Percentiles rank a stretch among this genome's conserved stretches.
These are phyloP conservation scores for Mucor sp. DNA, from an alignment of 371 early-diverging fungal genomes.

Conservation along the genomic window DNA sequence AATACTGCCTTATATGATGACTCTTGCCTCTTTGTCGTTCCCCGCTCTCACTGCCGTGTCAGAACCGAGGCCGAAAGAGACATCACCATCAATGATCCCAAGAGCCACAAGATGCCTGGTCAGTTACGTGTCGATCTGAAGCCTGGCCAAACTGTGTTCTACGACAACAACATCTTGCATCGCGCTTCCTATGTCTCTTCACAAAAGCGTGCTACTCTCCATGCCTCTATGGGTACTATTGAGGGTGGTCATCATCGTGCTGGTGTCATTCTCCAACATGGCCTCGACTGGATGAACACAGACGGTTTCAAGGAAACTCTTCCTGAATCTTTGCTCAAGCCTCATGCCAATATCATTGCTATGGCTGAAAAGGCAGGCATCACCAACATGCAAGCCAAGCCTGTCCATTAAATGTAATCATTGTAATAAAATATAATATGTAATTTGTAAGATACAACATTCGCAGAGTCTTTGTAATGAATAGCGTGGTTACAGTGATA, in stretches of 20 bases:
- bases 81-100: slow-evolving; percentile 53
- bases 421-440: neutral
- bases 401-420: slow-evolving; percentile 30
- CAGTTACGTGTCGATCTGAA: slow-evolving; percentile 42
- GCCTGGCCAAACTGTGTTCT: slow-evolving; percentile 62
- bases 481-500: no score
- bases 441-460: no score
- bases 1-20: slow-evolving; percentile 61
- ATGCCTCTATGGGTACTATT: slow-evolving; percentile 61
- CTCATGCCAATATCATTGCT: slow-evolving; percentile 41
- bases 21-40: slow-evolving; percentile 52
- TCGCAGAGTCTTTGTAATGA: no score
- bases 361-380: slow-evolving; percentile 44
- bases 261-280: slow-evolving; percentile 56
- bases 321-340: slow-evolving; percentile 37
- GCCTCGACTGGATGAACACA: slow-evolving; percentile 53
- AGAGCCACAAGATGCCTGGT: slow-evolving; percentile 53
- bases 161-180: slow-evolving; percentile 60
- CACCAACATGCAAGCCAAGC: slow-evolving; percentile 30
- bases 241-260: slow-evolving; percentile 57
- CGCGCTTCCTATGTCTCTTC: slow-evolving; percentile 51
- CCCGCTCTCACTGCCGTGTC: slow-evolving; percentile 51
- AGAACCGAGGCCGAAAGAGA: slow-evolving; percentile 49
- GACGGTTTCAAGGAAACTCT: slow-evolving; percentile 42
- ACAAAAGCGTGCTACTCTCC: slow-evolving; percentile 55